These are phyloP conservation scores for Melaleuca quinquenervia DNA, from an alignment of 345 rosid genomes.

Conservation along the genomic window DNA sequence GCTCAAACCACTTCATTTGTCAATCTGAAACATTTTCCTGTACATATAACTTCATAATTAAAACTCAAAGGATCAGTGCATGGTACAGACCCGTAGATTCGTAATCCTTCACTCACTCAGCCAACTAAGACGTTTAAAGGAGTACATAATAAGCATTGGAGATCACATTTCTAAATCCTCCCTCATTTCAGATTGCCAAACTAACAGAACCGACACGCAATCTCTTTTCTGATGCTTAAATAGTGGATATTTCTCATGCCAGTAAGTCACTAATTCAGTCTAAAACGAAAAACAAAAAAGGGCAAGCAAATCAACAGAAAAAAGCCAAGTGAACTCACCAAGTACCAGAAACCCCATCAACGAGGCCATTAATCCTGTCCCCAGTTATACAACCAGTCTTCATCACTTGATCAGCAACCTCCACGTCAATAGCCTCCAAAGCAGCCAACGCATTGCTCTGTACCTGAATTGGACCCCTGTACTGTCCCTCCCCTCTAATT, in stretches of 20 bases:
- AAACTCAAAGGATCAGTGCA: not conserved
- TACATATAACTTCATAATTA: not conserved
- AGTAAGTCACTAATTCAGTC: not conserved
- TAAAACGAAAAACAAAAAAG: not conserved
- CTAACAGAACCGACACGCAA: not conserved
- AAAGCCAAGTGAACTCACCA: conserved; percentile 41
- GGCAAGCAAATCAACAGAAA: not conserved
- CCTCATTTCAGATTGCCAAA: not conserved
- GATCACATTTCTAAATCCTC: not conserved
- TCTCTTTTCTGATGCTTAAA: not conserved
- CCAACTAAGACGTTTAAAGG: not conserved
- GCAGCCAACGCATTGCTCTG: conserved; percentile 98
- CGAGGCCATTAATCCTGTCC: conserved; percentile 85
- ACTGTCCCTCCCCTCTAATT: conserved; percentile 90
- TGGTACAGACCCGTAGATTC: not conserved
- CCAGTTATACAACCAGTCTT: conserved; percentile 86
- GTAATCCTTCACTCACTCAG: not conserved
- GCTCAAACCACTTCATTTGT: not conserved
- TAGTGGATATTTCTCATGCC: not conserved
- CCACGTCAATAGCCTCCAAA: conserved; percentile 82
- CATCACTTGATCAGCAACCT: conserved; percentile 82
- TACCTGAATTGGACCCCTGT: conserved; percentile 92
- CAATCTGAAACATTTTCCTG: not conserved
- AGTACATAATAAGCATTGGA: not conserved
- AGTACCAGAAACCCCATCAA: conserved; percentile 84